A percentile compares a stretch with the other conserved stretches of the same genome.
These are phyloP conservation scores for Clonostachys rhizophaga DNA, from an alignment of 2,329 filamentous ascomycete genomes.

Conservation along the genomic window DNA sequence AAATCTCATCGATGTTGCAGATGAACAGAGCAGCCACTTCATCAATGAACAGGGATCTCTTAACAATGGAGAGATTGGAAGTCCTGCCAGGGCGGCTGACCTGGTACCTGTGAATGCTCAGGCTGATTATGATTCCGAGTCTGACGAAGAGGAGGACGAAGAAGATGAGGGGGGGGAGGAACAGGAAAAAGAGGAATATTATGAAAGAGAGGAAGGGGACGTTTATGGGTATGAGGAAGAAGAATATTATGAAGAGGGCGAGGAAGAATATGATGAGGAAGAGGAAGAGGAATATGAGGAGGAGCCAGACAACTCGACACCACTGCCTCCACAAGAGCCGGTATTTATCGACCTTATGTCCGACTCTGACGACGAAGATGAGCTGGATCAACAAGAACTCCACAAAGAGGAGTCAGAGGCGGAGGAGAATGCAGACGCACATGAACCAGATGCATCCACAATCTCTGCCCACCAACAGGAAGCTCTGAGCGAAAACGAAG, in stretches of 20 bases:
- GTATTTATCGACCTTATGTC: slow-evolving; percentile 42
- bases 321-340: slow-evolving; percentile 19
- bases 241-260: slow-evolving; percentile 4
- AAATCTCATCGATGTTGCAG: not conserved
- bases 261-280: slow-evolving; percentile 4
- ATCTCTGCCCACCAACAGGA: too few species aligned
- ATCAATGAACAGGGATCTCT: too few species aligned
- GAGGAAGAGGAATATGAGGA: slow-evolving; percentile 1
- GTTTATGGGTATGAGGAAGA: slow-evolving; percentile 10
- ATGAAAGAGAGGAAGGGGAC: slow-evolving; percentile 8
- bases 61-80: too few species aligned
- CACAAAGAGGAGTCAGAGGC: too few species aligned
- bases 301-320: slow-evolving; percentile 2
- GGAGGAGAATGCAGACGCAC: too few species aligned
- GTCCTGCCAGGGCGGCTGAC: not conserved
- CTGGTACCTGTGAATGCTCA: slow-evolving; percentile 15
- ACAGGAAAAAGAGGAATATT: slow-evolving; percentile 16
- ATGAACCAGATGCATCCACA: too few species aligned
- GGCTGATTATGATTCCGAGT: slow-evolving; percentile 5
- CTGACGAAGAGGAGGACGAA: slow-evolving; percentile 15
- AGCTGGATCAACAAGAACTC: not conserved
- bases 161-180: slow-evolving; percentile 22
- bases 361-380: slow-evolving; percentile 32
- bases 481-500: too few species aligned
- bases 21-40: too few species aligned